Base-by-base conservation (phyloP, 2,329 filamentous ascomycete species). In the Stagonosporopsis rhizophila region DNA sequence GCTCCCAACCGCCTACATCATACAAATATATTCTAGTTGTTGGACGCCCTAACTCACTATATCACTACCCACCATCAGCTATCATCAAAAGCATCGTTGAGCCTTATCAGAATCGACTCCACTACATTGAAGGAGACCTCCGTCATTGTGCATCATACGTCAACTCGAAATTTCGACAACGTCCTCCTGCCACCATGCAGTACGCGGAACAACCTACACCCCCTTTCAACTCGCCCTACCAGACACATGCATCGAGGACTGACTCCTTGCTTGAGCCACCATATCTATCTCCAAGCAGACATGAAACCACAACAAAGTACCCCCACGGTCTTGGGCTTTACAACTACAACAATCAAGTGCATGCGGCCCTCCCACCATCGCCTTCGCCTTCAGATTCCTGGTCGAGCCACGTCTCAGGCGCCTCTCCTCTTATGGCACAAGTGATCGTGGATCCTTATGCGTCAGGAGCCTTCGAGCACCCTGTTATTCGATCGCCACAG, bases 211-310 rank as follows among this genome's bases (percentile, higher is more conserved):
- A 74, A 34, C 65, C 67, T 28, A 72, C 69, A 41, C 69, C 75
- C 58, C 68, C 71, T 32, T 72, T 72, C 64, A 73, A 74, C 47
- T 74, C 73, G 34, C 73, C 71, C 35, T 74, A 73, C 53, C 72
- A 75, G 59, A 69, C 70, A 46, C 69, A 71, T 57, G 58, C 63
- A 32, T 62, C 71, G 44, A 67, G 61, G 48, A 44, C 62, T 15
- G 52, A 56, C 19, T 58, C 70, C 17, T 48, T 75, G 37, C 58
- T 71, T 20, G 69, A 75, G 30, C 66, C 71, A 25, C 65, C 68
- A 32, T 77, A 76, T 58, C 71, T 73, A 35, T 76, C 73, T 22
- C 73, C 75, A 50, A 66, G 62, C 38, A 68, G 66, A 47, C 69
- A 70, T 42, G 70, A 75, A 27, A 57, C 58, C 23, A 71, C 67